Conservation (phyloP, 257 asterid genomes). For the Voacanga thouarsii region DNA sequence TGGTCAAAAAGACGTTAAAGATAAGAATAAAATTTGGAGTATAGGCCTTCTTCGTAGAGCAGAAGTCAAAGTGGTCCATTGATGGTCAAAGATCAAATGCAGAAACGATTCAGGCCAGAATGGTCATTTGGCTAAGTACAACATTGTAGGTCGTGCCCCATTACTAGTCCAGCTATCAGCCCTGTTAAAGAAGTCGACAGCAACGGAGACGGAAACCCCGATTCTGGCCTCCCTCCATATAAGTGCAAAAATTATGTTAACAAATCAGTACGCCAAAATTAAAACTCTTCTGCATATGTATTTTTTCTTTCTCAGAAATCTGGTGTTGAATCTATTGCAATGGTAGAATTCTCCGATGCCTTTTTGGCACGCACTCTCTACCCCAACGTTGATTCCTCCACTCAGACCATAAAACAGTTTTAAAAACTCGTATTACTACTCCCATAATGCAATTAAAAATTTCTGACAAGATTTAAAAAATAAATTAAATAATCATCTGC, state of each 20-base stretch:
- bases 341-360: not conserved
- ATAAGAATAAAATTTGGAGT: not conserved
- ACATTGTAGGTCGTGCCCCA: slow-evolving; percentile 38
- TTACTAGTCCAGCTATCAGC: slow-evolving; percentile 22
- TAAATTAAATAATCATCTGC: slow-evolving; percentile 4
- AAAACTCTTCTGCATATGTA: no score
- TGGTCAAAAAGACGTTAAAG: not conserved
- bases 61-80: slow-evolving; percentile 57
- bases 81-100: slow-evolving; percentile 44
- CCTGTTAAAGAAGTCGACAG: slow-evolving; percentile 13
- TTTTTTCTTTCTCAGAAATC: no score
- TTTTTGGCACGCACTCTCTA: not conserved
- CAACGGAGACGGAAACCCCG: slow-evolving; percentile 10
- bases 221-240: not conserved
- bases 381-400: slow-evolving; percentile 4
- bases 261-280: not conserved
- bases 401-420: not conserved
- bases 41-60: not conserved
- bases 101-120: slow-evolving; percentile 25
- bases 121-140: slow-evolving; percentile 35
- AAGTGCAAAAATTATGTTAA: no score
- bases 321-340: not conserved
- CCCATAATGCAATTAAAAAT: slow-evolving; percentile 5
- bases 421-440: not conserved
- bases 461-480: slow-evolving; percentile 12